A percentile compares a stretch with the other conserved stretches of the same genome.
phyloP scores from a whole-genome alignment of 352 stramenopile genomes.

The Phytophthora pinifolia region DNA sequence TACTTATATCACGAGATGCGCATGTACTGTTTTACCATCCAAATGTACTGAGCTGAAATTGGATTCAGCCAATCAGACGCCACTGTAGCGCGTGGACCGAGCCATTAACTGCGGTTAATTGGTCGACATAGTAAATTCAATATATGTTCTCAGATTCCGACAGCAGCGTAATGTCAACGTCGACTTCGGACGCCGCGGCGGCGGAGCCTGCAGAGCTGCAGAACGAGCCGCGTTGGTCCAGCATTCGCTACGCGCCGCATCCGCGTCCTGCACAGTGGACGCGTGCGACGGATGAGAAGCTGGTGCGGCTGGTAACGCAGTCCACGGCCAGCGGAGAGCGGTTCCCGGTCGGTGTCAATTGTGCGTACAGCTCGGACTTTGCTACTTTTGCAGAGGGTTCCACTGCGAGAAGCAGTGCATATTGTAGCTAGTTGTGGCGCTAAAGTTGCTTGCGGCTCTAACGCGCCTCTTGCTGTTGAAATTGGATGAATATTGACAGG shows the following conservation, averaged over 20 bases:
- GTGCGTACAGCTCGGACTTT: slow-evolving; percentile 36
- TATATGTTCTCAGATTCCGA: slow-evolving; percentile 16
- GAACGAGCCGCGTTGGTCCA: slow-evolving; percentile 68
- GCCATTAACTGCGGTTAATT: too few relatives aligned
- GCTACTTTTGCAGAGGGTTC: not conserved
- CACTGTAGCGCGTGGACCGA: too few relatives aligned
- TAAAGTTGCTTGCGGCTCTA: not conserved
- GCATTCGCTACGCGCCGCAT: slow-evolving; percentile 41
- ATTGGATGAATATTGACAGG: slow-evolving; percentile 33
- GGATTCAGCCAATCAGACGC: too few relatives aligned
- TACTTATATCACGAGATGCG: too few relatives aligned
- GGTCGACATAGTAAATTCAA: not conserved
- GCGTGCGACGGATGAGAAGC: slow-evolving; percentile 50
- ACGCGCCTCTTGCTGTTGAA: slow-evolving; percentile 16
- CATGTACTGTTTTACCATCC: too few relatives aligned
- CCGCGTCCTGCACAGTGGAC: slow-evolving; percentile 41
- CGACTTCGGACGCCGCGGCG: not conserved
- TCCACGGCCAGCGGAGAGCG: slow-evolving; percentile 73
- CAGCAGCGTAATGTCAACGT: slow-evolving; percentile 19
- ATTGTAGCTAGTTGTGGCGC: not conserved
- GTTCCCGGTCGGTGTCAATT: slow-evolving; percentile 85
- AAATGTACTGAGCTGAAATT: too few relatives aligned
- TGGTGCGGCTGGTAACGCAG: slow-evolving; percentile 63
- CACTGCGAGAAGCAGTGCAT: not conserved
- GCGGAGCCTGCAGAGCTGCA: slow-evolving; percentile 53